Percentiles rank a stretch among this genome's conserved stretches.
Conservation (phyloP, 148 eudicot genomes). For the Nepenthes gracilis region DNA sequence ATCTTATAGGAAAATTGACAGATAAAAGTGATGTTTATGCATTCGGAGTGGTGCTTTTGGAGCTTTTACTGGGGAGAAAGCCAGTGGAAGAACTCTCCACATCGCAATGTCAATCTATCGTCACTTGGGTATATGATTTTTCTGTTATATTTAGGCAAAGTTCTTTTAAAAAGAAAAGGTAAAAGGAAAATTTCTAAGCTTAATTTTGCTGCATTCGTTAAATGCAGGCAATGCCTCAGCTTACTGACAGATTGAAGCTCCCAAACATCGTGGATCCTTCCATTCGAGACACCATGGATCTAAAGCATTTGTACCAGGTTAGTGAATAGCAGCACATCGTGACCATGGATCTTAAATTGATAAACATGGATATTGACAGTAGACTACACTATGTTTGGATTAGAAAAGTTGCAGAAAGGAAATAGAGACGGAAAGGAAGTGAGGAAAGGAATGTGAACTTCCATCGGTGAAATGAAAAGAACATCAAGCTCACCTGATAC, state of each 20-base stretch:
- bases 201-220: neutral
- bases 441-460: too few species aligned
- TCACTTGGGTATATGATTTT: slow-evolving; percentile 64
- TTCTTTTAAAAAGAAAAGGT: too few species aligned
- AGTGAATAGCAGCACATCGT: neutral
- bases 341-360: too few species aligned
- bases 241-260: slow-evolving; percentile 80
- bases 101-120: slow-evolving; percentile 74
- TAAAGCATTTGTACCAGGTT: slow-evolving; percentile 82
- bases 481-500: too few species aligned
- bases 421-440: too few species aligned
- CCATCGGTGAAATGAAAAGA: too few species aligned
- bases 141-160: too few species aligned
- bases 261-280: slow-evolving; percentile 73
- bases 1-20: slow-evolving; percentile 56
- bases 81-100: slow-evolving; percentile 72
- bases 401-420: too few species aligned
- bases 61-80: slow-evolving; percentile 78
- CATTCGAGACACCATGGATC: slow-evolving; percentile 64
- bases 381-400: too few species aligned
- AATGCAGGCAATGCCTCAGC: slow-evolving; percentile 88
- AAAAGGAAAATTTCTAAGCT: too few species aligned
- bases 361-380: too few species aligned
- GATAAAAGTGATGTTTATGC: slow-evolving; percentile 97
- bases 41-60: slow-evolving; percentile 85